Evolutionary conservation across 768 basidiomycete species (phyloP), one percentile per base, ranked within the genome.

Genomic region (Termitomyces heimii): DNA sequence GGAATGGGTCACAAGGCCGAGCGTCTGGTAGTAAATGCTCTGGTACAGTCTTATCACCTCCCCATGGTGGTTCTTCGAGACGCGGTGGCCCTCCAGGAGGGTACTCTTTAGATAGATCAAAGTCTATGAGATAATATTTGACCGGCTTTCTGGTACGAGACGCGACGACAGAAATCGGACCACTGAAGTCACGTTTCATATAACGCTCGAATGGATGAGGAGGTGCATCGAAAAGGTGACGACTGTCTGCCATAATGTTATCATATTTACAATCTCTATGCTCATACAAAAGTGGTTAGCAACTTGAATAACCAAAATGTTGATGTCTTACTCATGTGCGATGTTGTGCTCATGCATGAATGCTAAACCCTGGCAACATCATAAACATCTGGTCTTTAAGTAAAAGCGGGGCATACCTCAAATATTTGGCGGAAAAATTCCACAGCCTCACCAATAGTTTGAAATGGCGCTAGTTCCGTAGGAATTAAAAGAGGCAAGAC

Each of bases 311-410:
- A n/a, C 18, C 0, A n/a, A 9, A 13, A 1, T 12, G 10, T 37
- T 1, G 8, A 29, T 32, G 14, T 29, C 42, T 31, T 58, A 71
- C 74, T 72, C 64, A 53, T 76, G 74, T 0, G 66, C 68, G 26
- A 74, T 62, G 10, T 54, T 63, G 40, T 73, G 62, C 7, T 65
- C 20, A 22, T 76, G 71, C 69, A 75, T 74, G 24, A 69, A 76
- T n/a, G 63, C 59, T 1, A 75, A 37, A 1, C 70, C 71, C 70
- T 74, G 24, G 8, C 8, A 16, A 24, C 0, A n/a, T 7, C 29
- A 34, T 22, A 34, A 7, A 47, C 62, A 54, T 16, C n/a, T 20
- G 4, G 16, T 18, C 24, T 18, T 35, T 2, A 35, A 6, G 16
- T 5, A 24, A 34, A 32, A 35, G 28, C 5, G 34, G 34, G 9